These are phyloP conservation scores for Rosa lucieae DNA, from an alignment of 306 rosid species.

Conservation along the genomic window DNA sequence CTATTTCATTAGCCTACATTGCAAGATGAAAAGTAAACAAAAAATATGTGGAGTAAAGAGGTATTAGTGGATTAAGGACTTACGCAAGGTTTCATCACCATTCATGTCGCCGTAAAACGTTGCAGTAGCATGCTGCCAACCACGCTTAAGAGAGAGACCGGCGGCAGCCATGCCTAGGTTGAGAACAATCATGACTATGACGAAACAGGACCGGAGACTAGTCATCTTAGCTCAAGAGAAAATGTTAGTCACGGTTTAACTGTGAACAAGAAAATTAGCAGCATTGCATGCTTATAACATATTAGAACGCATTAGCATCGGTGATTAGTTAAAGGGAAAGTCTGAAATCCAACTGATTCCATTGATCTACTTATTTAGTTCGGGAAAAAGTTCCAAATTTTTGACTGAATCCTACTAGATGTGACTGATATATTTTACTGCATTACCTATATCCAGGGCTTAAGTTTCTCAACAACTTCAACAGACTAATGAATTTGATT, in stretches of 20 bases:
- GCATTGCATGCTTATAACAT: not conserved
- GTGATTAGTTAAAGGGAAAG: not conserved
- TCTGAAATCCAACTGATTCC: too few relatives aligned
- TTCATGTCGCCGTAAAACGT: conserved; percentile 5
- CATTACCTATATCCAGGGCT: too few relatives aligned
- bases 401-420: not conserved
- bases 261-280: not conserved
- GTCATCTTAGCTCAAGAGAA: not conserved
- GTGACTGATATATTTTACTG: not conserved
- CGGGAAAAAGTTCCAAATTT: not conserved
- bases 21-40: not conserved
- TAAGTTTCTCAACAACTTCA: not conserved
- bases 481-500: not conserved
- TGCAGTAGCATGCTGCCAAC: conserved; percentile 3
- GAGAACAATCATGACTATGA: not conserved
- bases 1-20: not conserved
- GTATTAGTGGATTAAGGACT: not conserved
- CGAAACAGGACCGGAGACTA: not conserved
- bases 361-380: not conserved
- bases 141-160: not conserved
- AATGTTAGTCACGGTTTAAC: not conserved
- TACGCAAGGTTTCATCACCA: conserved; percentile 1
- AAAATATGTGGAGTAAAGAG: not conserved
- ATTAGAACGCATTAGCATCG: not conserved
- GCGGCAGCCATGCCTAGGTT: not conserved